Conservation (phyloP, 2,329 filamentous ascomycete species). For the Venturia carpophila region DNA sequence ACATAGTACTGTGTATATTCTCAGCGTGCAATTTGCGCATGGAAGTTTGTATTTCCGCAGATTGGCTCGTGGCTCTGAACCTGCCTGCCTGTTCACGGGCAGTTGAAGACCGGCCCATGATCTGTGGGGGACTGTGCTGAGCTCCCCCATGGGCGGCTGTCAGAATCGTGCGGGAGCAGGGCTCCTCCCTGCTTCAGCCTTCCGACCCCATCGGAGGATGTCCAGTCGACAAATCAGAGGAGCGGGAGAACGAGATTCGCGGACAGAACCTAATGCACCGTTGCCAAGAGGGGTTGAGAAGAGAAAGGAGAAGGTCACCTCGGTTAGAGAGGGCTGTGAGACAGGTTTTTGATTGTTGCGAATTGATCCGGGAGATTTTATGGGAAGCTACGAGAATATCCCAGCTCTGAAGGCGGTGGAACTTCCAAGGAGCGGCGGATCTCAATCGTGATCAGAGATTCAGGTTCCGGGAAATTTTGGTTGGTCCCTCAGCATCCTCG, state of each 20-base stretch:
- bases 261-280: background rate
- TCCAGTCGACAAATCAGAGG: conserved; percentile 9
- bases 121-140: conserved; percentile 1
- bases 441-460: conserved; percentile 13
- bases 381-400: background rate
- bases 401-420: background rate
- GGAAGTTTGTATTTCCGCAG: background rate
- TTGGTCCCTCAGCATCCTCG: background rate
- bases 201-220: background rate
- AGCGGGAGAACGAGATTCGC: conserved; percentile 6
- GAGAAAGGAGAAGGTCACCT: background rate
- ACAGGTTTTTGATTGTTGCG: background rate
- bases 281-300: conserved; percentile 3
- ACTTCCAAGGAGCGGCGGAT: background rate
- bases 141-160: conserved; percentile 8
- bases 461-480: conserved; percentile 14
- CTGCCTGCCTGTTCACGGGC: background rate
- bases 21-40: no score
- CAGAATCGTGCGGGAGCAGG: conserved; percentile 14
- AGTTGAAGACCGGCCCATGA: background rate
- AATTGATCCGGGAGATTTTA: background rate
- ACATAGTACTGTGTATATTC: background rate
- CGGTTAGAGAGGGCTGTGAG: background rate
- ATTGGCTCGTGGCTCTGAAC: background rate
- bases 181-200: conserved; percentile 12